Evolutionary conservation across 1,284 basidiomycete species (phyloP).

Genomic region (Clitocybe nebularis): DNA sequence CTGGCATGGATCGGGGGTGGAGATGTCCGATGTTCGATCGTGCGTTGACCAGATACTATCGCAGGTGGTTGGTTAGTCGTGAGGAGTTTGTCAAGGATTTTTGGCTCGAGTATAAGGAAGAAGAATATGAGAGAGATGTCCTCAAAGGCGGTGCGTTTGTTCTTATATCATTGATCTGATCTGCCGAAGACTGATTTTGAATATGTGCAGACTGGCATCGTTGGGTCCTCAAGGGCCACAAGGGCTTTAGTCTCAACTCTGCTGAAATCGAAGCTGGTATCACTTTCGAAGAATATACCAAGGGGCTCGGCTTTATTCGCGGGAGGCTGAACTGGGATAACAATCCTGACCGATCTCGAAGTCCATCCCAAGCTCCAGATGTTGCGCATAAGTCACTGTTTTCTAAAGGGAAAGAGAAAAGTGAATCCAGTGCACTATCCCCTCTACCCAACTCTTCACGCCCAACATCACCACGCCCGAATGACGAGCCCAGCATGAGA

Average conservation of each 20-base stretch:
- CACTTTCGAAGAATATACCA: conserved; percentile 25
- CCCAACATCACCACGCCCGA: no score
- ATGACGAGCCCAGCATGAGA: no score
- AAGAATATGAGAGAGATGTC: conserved; percentile 37
- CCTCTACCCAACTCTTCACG: no score
- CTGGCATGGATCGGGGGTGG: conserved; percentile 29
- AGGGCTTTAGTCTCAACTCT: conserved; percentile 35
- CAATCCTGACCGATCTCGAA: neutral
- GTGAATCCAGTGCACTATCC: no score
- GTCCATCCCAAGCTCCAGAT: neutral
- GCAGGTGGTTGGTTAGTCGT: conserved; percentile 35
- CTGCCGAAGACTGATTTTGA: no score
- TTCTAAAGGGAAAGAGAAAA: no score
- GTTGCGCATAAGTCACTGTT: neutral
- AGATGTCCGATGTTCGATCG: conserved; percentile 37
- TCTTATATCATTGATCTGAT: neutral
- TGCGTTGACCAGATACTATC: conserved; percentile 34
- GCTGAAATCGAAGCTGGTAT: conserved; percentile 32
- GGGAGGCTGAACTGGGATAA: conserved; percentile 12
- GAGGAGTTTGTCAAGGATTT: conserved; percentile 36
- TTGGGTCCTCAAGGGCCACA: conserved; percentile 36
- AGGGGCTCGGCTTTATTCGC: conserved; percentile 21
- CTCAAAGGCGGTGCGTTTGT: conserved; percentile 31
- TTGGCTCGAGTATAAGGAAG: conserved; percentile 34
- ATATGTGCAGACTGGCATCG: conserved; percentile 30